Evolutionary conservation across 2,329 filamentous ascomycete species (phyloP), one percentile per base, ranked within the genome.

Genomic region (Tolypocladium amazonense): DNA sequence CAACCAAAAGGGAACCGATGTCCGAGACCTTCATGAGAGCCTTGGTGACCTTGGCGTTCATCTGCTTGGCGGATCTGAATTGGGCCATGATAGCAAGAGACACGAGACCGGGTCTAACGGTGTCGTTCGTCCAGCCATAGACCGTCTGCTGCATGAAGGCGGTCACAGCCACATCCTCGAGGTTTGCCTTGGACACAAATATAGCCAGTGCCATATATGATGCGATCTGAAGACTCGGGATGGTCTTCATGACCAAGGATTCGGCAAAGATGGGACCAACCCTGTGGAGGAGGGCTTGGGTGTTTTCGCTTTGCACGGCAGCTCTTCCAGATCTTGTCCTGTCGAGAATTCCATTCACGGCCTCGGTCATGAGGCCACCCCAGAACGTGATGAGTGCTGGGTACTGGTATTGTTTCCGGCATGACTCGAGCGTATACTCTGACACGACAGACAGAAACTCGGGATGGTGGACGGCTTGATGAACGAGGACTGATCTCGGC

Each of bases 141-240:
- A 89, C 87, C 39, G 96, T 84, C 63, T 92, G 90, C 67, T 96
- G 90, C 91, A 97, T 96, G 68, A 99, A 81, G 1, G 88, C 87
- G 58, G 89, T 86, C n/a, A 97, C 79, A 2, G 92, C 84, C 60
- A 83, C 83, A 67, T 97, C 92, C 55, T 89, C 85, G 18, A 97
- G 80, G 56, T 84, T 81, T 0, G 88, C 87, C 73, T 96, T 96
- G 56, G 90, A 87, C 8, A 90, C 92, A 62, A 97, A 82, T 56
- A 97, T 86, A 8, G 91, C 85, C 59, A 92, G 82, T 25, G 96
- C 86, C 88, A 97, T 96, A 72, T 96, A 97, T 60, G 89, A 92
- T 20, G 89, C 92, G 62, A 95, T 83, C 64, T 92, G 89, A 50
- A 96, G 78, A 62, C 93, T 90, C 0, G 91, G 84, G 0, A 88